Conservation (phyloP, 306 rosid genomes). For the Glycine latifolia region DNA sequence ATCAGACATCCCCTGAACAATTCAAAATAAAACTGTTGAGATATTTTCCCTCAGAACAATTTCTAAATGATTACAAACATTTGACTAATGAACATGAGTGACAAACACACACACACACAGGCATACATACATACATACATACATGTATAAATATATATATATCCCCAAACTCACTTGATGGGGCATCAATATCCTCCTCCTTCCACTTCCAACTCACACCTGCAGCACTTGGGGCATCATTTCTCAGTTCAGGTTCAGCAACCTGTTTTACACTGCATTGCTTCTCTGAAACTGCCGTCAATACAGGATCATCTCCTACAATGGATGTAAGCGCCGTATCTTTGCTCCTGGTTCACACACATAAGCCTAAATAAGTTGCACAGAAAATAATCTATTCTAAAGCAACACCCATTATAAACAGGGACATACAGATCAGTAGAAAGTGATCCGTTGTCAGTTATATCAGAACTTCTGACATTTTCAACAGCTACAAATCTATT, state of each 20-base stretch:
- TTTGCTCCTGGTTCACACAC: slow-evolving; percentile 57
- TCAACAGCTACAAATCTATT: slow-evolving; percentile 57
- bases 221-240: slow-evolving; percentile 52
- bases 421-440: slow-evolving; percentile 61
- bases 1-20: slow-evolving; percentile 23
- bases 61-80: slow-evolving; percentile 24
- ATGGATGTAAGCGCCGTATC: slow-evolving; percentile 51
- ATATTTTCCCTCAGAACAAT: slow-evolving; percentile 1
- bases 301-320: slow-evolving; percentile 51
- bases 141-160: slow-evolving; percentile 22
- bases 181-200: slow-evolving; percentile 77
- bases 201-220: slow-evolving; percentile 61
- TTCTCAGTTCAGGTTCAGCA: slow-evolving; percentile 53
- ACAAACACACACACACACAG: slow-evolving; percentile 16
- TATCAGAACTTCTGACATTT: slow-evolving; percentile 49
- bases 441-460: slow-evolving; percentile 52
- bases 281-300: slow-evolving; percentile 48
- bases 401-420: slow-evolving; percentile 14
- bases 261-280: slow-evolving; percentile 42
- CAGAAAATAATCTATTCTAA: slow-evolving; percentile 28
- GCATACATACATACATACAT: not conserved
- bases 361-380: slow-evolving; percentile 38
- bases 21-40: slow-evolving; percentile 10
- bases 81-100: slow-evolving; percentile 10
- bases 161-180: slow-evolving; percentile 71